Conservation (phyloP, 345 rosid species). For the Eucalyptus curtisii region DNA sequence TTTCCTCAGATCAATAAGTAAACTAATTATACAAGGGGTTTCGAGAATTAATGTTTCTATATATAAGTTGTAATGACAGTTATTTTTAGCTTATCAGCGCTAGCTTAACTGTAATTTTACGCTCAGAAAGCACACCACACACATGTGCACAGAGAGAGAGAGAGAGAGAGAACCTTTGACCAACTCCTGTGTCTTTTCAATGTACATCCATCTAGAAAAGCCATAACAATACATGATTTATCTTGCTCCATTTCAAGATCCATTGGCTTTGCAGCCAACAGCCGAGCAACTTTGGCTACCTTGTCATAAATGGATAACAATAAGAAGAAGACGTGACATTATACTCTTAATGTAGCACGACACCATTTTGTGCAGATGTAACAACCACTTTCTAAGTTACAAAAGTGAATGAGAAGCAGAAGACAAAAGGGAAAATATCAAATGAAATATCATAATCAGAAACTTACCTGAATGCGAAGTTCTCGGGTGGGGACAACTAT, state of each 20-base stretch:
- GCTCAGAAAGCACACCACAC: neutral
- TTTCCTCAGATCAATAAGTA: neutral
- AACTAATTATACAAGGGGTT: neutral
- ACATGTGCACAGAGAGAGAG: neutral
- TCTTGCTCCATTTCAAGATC: conserved; percentile 17
- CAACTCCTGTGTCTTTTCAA: conserved; percentile 83
- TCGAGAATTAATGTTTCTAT: neutral
- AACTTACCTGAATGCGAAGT: conserved; percentile 79
- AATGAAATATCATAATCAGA: neutral
- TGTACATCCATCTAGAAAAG: conserved; percentile 84
- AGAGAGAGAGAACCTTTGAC: conserved; percentile 46
- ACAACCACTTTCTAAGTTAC: neutral
- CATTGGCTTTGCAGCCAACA: conserved; percentile 56
- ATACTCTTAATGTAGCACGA: neutral
- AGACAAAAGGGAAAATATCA: neutral
- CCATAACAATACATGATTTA: conserved; percentile 67
- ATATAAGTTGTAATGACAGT: neutral
- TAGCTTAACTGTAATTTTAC: neutral
- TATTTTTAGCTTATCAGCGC: neutral
- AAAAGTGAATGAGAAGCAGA: neutral
- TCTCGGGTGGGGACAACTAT: conserved; percentile 83
- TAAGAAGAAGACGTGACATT: neutral
- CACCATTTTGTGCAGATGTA: neutral
- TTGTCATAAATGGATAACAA: neutral
- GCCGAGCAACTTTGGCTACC: conserved; percentile 77